Conservation (phyloP, 2,329 filamentous ascomycete genomes). For the Diaporthe citriasiana region DNA sequence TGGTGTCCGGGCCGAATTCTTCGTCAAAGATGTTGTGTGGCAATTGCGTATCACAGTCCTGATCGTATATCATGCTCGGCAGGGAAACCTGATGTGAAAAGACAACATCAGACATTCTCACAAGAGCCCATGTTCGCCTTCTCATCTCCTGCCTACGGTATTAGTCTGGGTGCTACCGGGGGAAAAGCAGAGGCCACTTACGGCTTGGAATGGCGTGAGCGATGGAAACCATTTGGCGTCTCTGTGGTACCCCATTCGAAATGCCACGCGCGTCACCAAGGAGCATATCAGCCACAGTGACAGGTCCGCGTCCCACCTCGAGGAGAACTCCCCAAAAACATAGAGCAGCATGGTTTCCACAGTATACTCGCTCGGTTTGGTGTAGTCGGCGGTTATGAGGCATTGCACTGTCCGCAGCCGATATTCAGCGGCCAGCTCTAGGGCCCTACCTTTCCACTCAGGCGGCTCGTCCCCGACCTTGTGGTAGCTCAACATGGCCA, state of each 20-base stretch:
- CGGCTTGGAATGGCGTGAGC: constrained; percentile 79
- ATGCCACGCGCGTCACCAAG: constrained; percentile 68
- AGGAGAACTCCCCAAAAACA: constrained; percentile 80
- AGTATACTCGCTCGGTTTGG: constrained; percentile 79
- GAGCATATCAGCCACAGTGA: constrained; percentile 73
- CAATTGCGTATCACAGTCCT: constrained; percentile 81
- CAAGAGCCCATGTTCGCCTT: constrained; percentile 76
- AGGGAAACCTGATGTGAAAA: constrained; percentile 82
- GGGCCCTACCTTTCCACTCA: constrained; percentile 78
- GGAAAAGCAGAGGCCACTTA: constrained; percentile 53
- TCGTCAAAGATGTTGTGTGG: constrained; percentile 87
- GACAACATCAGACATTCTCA: constrained; percentile 80
- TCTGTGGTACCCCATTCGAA: constrained; percentile 83
- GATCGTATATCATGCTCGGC: constrained; percentile 78
- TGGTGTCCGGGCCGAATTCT: constrained; percentile 79
- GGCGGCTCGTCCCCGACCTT: constrained; percentile 84
- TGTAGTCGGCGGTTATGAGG: constrained; percentile 82
- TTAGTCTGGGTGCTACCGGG: not conserved
- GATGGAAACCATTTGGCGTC: constrained; percentile 81
- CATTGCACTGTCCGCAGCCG: constrained; percentile 83
- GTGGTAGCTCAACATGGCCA: constrained; percentile 84
- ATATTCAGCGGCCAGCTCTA: constrained; percentile 75
- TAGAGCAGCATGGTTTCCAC: constrained; percentile 85
- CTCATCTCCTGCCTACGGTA: constrained; percentile 73
- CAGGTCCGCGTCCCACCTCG: constrained; percentile 80